Evolutionary conservation across 306 rosid genomes (phyloP).

Genomic region (Parietaria judaica): DNA sequence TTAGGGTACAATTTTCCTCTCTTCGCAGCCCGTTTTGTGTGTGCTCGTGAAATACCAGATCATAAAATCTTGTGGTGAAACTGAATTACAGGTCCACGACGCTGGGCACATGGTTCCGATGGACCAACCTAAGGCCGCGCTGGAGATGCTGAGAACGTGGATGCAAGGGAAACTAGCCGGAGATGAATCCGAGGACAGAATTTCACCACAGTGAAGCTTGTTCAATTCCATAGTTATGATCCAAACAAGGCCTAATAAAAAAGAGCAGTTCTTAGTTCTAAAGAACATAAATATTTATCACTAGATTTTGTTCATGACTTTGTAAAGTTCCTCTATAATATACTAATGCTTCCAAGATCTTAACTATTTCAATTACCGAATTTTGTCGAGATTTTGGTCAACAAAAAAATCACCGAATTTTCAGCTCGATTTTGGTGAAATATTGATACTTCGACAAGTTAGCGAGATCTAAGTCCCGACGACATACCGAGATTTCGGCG

Average conservation of each 20-base stretch:
- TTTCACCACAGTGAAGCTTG: constrained; percentile 35
- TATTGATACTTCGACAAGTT: too few relatives aligned
- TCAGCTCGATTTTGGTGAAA: not conserved
- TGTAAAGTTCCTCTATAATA: not conserved
- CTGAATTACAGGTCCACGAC: constrained; percentile 38
- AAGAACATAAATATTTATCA: not conserved
- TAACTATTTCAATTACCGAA: too few relatives aligned
- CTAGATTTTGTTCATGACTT: not conserved
- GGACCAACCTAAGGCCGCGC: constrained; percentile 89
- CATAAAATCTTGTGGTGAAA: constrained; percentile 8
- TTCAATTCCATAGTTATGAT: not conserved
- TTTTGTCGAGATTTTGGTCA: not conserved
- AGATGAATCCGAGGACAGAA: constrained; percentile 16
- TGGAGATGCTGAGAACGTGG: constrained; percentile 68
- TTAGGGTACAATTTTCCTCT: constrained; percentile 45
- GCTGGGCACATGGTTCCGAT: constrained; percentile 96
- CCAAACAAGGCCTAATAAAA: not conserved
- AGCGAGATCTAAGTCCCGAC: too few relatives aligned
- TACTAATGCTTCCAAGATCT: too few relatives aligned
- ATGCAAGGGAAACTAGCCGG: constrained; percentile 56
- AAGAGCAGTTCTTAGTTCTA: not conserved
- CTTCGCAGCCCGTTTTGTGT: not conserved
- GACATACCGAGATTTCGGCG: too few relatives aligned
- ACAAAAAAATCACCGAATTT: not conserved
- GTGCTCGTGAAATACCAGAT: not conserved